These are phyloP conservation scores for Agaricales sp. DNA, from an alignment of 1,284 basidiomycete genomes.

Conservation along the genomic window DNA sequence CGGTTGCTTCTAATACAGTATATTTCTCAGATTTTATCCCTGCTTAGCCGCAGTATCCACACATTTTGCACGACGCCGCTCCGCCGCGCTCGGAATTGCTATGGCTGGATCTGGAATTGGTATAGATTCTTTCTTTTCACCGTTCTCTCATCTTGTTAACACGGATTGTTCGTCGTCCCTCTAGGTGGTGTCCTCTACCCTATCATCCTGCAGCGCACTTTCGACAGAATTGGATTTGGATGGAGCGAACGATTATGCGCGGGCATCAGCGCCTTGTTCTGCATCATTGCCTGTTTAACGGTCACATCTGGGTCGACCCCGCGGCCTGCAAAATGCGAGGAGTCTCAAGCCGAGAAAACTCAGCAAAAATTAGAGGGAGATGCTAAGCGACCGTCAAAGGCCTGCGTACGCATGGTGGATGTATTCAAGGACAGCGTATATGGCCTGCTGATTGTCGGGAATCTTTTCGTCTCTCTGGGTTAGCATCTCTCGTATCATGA, in stretches of 20 bases:
- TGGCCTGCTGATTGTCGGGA: conserved; percentile 33
- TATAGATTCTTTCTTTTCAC: conserved; percentile 15
- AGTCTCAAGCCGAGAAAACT: conserved; percentile 15
- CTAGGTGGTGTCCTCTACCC: conserved; percentile 59
- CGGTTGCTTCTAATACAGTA: conserved; percentile 3
- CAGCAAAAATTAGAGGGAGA: conserved; percentile 6
- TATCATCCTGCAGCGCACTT: conserved; percentile 50
- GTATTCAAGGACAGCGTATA: conserved; percentile 33
- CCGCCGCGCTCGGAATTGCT: conserved; percentile 46
- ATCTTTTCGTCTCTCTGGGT: conserved; percentile 42
- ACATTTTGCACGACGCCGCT: conserved; percentile 44
- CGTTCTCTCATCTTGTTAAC: conserved; percentile 10
- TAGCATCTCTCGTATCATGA: too few relatives aligned
- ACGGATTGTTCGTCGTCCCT: conserved; percentile 12
- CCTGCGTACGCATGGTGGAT: conserved; percentile 8
- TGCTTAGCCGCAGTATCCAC: conserved; percentile 44
- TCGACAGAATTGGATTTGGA: conserved; percentile 43
- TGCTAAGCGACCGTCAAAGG: not conserved
- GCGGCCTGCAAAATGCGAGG: conserved; percentile 6
- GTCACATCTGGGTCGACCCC: conserved; percentile 19
- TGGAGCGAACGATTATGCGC: conserved; percentile 48
- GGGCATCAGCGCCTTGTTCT: conserved; percentile 29
- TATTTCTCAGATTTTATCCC: conserved; percentile 46
- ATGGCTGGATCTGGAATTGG: conserved; percentile 44
- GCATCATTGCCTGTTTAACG: conserved; percentile 29